A percentile compares a stretch with the other conserved stretches of the same genome.
phyloP scores from a whole-genome alignment of 352 stramenopile species.

The Pseudoperonospora humuli region DNA sequence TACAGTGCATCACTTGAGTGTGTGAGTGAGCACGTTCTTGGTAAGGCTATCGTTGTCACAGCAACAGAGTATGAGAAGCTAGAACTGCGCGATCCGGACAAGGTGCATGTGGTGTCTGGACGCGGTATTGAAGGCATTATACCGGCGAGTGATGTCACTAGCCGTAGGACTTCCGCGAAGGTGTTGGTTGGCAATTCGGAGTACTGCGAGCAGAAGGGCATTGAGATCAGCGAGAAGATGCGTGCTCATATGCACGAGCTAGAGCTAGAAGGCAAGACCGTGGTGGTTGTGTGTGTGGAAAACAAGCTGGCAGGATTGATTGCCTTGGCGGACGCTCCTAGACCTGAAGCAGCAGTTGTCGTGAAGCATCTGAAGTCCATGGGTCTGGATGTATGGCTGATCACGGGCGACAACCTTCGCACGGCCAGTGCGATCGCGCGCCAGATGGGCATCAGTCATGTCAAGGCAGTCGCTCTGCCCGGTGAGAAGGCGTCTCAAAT shows the following conservation, averaged over 20 bases:
- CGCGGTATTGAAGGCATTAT: constrained; percentile 74
- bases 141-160: constrained; percentile 12
- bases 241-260: constrained; percentile 72
- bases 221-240: constrained; percentile 52
- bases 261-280: constrained; percentile 80
- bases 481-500: constrained; percentile 93
- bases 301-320: constrained; percentile 66
- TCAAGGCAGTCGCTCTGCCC: constrained; percentile 85
- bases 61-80: constrained; percentile 74
- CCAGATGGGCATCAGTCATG: constrained; percentile 85
- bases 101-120: constrained; percentile 71
- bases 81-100: constrained; percentile 51
- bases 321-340: constrained; percentile 64
- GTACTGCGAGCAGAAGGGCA: constrained; percentile 73
- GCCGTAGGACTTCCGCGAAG: constrained; percentile 15
- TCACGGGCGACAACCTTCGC: constrained; percentile 90
- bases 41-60: constrained; percentile 73
- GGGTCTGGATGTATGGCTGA: constrained; percentile 79
- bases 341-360: constrained; percentile 64
- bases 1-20: constrained; percentile 75
- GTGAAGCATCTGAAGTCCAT: constrained; percentile 72
- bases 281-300: constrained; percentile 73
- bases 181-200: constrained; percentile 76
- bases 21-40: constrained; percentile 81
- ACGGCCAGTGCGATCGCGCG: constrained; percentile 85